Percentiles rank a stretch among this genome's conserved stretches.
These are phyloP conservation scores for Colletotrichum sansevieriae DNA, from an alignment of 2,329 filamentous ascomycete genomes.

Conservation along the genomic window DNA sequence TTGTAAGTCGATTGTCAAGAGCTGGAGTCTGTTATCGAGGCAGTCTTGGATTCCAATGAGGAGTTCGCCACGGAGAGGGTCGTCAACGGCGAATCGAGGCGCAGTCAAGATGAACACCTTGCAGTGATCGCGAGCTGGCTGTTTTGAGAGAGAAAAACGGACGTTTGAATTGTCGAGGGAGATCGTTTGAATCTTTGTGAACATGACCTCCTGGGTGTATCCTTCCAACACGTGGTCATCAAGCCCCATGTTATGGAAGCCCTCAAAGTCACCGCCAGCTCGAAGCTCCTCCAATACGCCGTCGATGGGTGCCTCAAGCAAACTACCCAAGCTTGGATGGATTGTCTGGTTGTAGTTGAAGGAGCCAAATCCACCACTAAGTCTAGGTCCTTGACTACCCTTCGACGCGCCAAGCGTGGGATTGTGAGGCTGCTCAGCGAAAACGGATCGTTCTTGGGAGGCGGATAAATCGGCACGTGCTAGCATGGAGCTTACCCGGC, in stretches of 20 bases:
- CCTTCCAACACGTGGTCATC: constrained; percentile 80
- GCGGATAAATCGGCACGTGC: constrained; percentile 89
- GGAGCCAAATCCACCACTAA: constrained; percentile 64
- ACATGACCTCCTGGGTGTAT: constrained; percentile 77
- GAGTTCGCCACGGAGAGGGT: constrained; percentile 66
- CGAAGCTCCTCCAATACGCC: constrained; percentile 77
- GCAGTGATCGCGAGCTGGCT: constrained; percentile 66
- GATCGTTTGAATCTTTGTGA: constrained; percentile 78
- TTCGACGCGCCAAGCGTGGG: constrained; percentile 62
- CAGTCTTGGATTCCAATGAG: constrained; percentile 79
- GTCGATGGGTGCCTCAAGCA: constrained; percentile 77
- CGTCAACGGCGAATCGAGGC: constrained; percentile 67
- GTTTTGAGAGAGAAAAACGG: constrained; percentile 68
- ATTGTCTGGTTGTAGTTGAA: constrained; percentile 60
- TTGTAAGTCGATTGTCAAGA: constrained; percentile 71
- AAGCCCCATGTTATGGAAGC: constrained; percentile 78
- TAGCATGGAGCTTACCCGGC: constrained; percentile 91
- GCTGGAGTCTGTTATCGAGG: constrained; percentile 74
- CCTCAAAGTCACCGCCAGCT: constrained; percentile 72
- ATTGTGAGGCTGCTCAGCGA: constrained; percentile 73
- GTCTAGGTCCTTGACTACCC: constrained; percentile 73
- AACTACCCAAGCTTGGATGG: constrained; percentile 69
- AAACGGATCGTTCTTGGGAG: constrained; percentile 84
- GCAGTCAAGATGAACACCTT: constrained; percentile 77
- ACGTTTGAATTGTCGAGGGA: constrained; percentile 72